These are phyloP conservation scores for Porodaedalea pini DNA, from an alignment of 1,284 basidiomycete genomes.

Conservation along the genomic window DNA sequence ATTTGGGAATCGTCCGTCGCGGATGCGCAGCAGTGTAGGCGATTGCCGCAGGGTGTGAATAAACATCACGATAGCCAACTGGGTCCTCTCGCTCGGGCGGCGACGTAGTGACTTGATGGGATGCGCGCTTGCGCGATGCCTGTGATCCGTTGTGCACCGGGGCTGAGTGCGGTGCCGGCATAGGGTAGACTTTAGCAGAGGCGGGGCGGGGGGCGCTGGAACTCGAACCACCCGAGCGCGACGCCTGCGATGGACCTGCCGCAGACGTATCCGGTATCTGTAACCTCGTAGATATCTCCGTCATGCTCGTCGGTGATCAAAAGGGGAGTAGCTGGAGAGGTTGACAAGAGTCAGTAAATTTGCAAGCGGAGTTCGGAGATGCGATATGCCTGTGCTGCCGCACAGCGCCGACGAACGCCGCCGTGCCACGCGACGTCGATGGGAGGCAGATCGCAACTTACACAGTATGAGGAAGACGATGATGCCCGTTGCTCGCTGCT, in stretches of 20 bases:
- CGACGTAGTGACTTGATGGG: conserved; percentile 48
- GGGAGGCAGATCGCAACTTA: neutral
- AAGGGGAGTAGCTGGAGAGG: neutral
- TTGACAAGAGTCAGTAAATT: conserved; percentile 1
- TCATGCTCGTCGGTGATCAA: conserved; percentile 2
- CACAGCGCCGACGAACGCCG: neutral
- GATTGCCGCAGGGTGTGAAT: conserved; percentile 81
- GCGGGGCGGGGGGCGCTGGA: conserved; percentile 33
- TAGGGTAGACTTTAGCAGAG: conserved; percentile 45
- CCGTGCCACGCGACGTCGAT: conserved; percentile 1
- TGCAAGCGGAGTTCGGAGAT: neutral
- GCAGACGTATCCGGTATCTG: conserved; percentile 45
- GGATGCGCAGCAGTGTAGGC: conserved; percentile 85
- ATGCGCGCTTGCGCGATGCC: conserved; percentile 42
- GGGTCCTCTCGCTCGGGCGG: conserved; percentile 41
- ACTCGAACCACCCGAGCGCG: conserved; percentile 13
- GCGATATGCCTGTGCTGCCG: neutral
- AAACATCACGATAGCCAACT: conserved; percentile 63
- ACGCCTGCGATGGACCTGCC: conserved; percentile 45
- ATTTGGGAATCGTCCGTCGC: conserved; percentile 82
- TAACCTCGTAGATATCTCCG: conserved; percentile 27
- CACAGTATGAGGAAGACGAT: neutral
- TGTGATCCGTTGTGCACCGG: conserved; percentile 33
- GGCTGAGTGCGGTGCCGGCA: conserved; percentile 27
- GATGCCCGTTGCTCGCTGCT: conserved; percentile 1